A percentile compares a stretch with the other conserved stretches of the same genome.
These are phyloP conservation scores for Termitomyces sp. DNA, from an alignment of 768 basidiomycete genomes.

Conservation along the genomic window DNA sequence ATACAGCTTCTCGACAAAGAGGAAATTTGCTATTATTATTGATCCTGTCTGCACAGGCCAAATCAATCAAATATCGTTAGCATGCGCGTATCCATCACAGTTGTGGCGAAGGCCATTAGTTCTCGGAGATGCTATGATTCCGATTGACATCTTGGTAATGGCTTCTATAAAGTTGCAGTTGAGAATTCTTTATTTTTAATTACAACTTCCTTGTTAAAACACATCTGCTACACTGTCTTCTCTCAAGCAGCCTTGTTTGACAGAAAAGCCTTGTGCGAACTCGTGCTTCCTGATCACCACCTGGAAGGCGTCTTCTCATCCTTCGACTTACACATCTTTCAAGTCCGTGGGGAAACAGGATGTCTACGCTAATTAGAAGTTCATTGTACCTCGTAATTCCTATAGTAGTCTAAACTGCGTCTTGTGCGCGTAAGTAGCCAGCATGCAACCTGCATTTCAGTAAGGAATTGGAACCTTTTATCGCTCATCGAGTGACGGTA, in stretches of 20 bases:
- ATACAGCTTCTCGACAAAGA: too few relatives aligned
- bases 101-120: not conserved
- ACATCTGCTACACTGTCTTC: not conserved
- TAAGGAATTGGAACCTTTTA: too few relatives aligned
- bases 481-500: too few relatives aligned
- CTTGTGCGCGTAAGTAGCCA: not conserved
- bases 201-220: not conserved
- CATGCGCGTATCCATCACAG: not conserved
- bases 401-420: not conserved
- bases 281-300: constrained; percentile 9
- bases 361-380: not conserved
- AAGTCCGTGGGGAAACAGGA: constrained; percentile 5
- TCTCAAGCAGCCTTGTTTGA: not conserved
- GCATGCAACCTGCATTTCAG: not conserved
- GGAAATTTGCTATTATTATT: not conserved
- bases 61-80: not conserved
- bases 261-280: not conserved
- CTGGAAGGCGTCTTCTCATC: constrained; percentile 1
- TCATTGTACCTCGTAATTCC: not conserved
- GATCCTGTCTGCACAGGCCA: not conserved
- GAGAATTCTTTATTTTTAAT: not conserved
- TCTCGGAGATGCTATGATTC: not conserved
- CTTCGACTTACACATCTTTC: not conserved
- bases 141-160: not conserved
- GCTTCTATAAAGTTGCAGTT: not conserved